phyloP scores from a whole-genome alignment of 768 basidiomycete species.

The Naematelia encephala region DNA sequence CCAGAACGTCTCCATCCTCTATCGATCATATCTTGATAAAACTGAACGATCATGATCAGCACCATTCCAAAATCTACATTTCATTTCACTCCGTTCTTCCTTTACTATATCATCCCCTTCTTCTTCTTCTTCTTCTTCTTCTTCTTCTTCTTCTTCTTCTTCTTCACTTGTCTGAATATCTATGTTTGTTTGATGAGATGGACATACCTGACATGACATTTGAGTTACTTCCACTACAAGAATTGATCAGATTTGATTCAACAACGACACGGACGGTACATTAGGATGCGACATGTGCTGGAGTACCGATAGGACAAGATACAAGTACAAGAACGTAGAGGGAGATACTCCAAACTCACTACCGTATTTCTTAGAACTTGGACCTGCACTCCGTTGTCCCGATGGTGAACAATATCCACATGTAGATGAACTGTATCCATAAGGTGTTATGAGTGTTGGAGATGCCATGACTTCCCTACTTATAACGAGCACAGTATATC shows the following conservation, averaged over 20 bases:
- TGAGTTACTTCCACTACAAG: slow-evolving; percentile 36
- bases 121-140: too few relatives aligned
- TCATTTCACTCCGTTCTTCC: too few relatives aligned
- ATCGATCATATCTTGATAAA: slow-evolving; percentile 52
- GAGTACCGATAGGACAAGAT: too few relatives aligned
- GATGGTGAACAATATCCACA: slow-evolving; percentile 47
- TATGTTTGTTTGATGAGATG: too few relatives aligned
- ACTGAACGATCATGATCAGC: slow-evolving; percentile 15
- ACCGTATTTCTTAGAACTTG: slow-evolving; percentile 40
- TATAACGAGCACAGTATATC: too few relatives aligned
- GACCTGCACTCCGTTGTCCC: slow-evolving; percentile 19
- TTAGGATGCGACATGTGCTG: too few relatives aligned
- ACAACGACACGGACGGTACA: too few relatives aligned
- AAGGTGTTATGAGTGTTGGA: slow-evolving; percentile 17
- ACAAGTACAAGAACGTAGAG: too few relatives aligned
- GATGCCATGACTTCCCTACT: too few relatives aligned
- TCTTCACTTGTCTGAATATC: background rate
- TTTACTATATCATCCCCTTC: too few relatives aligned
- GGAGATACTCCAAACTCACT: slow-evolving; percentile 30
- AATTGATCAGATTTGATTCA: background rate
- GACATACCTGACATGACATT: slow-evolving; percentile 29
- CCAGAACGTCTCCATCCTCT: slow-evolving; percentile 52
- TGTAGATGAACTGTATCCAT: slow-evolving; percentile 22
- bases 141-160: too few relatives aligned
- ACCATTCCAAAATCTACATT: background rate